phyloP scores from a whole-genome alignment of 2,329 filamentous ascomycete species.

The Zymoseptoria tritici region DNA sequence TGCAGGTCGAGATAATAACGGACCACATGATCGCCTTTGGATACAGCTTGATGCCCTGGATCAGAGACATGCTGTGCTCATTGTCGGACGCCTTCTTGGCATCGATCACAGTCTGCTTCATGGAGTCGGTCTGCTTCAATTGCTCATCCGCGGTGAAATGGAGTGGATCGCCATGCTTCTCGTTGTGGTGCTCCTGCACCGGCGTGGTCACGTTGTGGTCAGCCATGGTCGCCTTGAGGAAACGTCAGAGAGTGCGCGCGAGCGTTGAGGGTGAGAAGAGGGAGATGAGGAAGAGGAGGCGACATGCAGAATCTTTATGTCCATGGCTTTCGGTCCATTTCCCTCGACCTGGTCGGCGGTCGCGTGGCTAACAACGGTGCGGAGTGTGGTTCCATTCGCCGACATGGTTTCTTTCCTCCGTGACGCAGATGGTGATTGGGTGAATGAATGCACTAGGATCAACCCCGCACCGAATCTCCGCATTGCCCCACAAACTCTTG shows the following conservation, averaged over 20 bases:
- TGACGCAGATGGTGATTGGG: neutral
- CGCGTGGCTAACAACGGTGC: neutral
- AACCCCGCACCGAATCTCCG: neutral
- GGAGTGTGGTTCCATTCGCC: neutral
- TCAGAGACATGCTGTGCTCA: constrained; percentile 48
- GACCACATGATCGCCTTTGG: constrained; percentile 82
- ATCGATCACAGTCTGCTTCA: constrained; percentile 30
- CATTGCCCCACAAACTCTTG: neutral
- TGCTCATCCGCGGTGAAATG: constrained; percentile 25
- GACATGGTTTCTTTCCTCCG: neutral
- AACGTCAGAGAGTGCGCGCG: neutral
- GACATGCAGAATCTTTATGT: neutral
- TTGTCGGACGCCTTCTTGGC: constrained; percentile 41
- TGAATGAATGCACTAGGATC: neutral
- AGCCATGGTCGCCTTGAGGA: neutral
- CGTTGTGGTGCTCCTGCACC: neutral
- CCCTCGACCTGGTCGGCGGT: neutral
- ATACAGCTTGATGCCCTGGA: constrained; percentile 72
- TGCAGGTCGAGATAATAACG: constrained; percentile 79
- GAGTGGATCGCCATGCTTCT: constrained; percentile 7
- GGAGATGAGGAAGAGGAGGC: neutral
- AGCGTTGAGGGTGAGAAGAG: neutral
- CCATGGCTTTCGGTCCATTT: neutral
- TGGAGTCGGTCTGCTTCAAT: constrained; percentile 22
- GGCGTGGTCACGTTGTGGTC: neutral